phyloP scores from a whole-genome alignment of 169 alveolate species.

The Perkinsus marinus region DNA sequence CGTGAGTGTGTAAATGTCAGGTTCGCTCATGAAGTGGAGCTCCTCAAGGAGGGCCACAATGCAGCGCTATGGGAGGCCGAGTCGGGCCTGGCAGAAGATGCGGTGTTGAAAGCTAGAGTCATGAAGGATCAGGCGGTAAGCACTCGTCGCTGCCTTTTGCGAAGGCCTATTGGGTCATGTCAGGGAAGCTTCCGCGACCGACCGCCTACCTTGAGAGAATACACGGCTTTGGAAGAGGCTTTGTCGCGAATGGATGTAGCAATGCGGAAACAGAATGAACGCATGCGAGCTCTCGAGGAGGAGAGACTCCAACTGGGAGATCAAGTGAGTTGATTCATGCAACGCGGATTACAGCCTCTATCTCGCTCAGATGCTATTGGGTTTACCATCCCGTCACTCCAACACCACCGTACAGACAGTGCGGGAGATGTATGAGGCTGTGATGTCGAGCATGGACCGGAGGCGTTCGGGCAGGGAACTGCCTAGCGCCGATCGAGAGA shows the following conservation, averaged over 20 bases:
- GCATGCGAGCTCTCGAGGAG: background rate
- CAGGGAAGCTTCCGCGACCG: background rate
- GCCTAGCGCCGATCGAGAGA: too few species aligned
- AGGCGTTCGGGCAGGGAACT: too few species aligned
- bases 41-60: background rate
- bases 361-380: background rate
- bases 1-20: too few species aligned
- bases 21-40: background rate
- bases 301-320: background rate
- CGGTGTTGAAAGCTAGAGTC: background rate
- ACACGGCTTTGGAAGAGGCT: background rate
- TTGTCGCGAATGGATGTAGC: background rate
- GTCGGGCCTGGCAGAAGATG: background rate
- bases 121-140: background rate
- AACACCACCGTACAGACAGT: background rate
- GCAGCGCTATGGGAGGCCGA: background rate
- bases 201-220: background rate
- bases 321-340: background rate
- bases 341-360: background rate
- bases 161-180: too few species aligned
- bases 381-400: background rate
- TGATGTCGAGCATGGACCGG: too few species aligned
- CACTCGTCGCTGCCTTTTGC: too few species aligned
- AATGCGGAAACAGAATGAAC: background rate
- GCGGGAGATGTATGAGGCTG: too few species aligned